These are phyloP conservation scores for Elongisporangium anandrum DNA, from an alignment of 352 stramenopile species.

Conservation along the genomic window DNA sequence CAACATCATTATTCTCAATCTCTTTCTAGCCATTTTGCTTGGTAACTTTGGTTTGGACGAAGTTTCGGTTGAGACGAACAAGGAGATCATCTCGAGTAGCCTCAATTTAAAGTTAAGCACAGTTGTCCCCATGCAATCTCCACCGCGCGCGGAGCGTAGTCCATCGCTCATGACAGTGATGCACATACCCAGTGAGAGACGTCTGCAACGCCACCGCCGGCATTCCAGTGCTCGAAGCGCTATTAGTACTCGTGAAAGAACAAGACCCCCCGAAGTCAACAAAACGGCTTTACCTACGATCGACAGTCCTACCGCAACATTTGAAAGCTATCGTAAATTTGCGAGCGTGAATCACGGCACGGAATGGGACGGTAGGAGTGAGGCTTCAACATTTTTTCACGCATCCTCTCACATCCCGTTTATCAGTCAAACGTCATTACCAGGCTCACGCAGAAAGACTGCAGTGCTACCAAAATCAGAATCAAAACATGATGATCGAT, in stretches of 20 bases:
- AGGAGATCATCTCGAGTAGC: background rate
- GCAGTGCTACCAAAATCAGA: no score
- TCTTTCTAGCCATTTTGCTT: slow-evolving; percentile 88
- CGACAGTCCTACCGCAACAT: background rate
- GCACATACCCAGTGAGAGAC: background rate
- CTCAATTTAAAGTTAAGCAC: background rate
- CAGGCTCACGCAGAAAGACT: background rate
- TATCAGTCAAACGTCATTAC: background rate
- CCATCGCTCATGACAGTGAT: background rate
- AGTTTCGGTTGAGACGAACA: slow-evolving; percentile 19
- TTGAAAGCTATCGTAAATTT: background rate
- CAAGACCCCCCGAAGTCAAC: no score
- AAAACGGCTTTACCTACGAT: no score
- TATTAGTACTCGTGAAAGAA: background rate
- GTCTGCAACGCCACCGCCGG: background rate
- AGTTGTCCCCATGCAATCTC: background rate
- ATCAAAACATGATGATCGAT: slow-evolving; percentile 1
- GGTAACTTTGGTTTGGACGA: slow-evolving; percentile 63
- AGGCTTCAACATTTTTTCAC: background rate
- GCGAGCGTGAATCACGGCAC: background rate
- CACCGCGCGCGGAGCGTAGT: no score
- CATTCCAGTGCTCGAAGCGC: background rate
- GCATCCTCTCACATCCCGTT: background rate
- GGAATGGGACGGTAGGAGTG: background rate
- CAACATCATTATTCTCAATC: slow-evolving; percentile 85